Conservation (phyloP, 2,329 filamentous ascomycete species). For the Neonectria sp. region DNA sequence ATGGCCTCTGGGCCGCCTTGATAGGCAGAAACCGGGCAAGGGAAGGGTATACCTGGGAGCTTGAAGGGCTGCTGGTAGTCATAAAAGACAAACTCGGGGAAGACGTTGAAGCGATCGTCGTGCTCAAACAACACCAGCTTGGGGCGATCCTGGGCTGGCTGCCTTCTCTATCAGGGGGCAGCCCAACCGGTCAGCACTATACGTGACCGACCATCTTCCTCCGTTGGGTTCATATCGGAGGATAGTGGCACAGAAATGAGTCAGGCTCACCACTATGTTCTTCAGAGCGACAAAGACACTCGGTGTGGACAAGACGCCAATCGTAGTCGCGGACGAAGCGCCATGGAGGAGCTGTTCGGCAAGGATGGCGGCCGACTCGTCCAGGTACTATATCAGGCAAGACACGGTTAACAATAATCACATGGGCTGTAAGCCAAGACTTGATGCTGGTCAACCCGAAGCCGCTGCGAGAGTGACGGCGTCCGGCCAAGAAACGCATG, state of each 20-base stretch:
- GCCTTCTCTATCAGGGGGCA: slow-evolving; percentile 33
- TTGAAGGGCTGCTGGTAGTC: slow-evolving; percentile 80
- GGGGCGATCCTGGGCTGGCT: slow-evolving; percentile 57
- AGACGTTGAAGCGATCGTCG: slow-evolving; percentile 81
- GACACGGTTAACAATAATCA: background rate
- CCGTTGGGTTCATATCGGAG: background rate
- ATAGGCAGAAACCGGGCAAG: too few relatives aligned
- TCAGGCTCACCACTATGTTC: slow-evolving; percentile 73
- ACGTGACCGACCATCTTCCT: background rate
- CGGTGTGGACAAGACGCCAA: slow-evolving; percentile 81
- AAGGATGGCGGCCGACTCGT: slow-evolving; percentile 76
- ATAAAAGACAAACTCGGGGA: slow-evolving; percentile 82
- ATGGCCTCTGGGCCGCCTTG: slow-evolving; percentile 10
- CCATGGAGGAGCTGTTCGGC: slow-evolving; percentile 77
- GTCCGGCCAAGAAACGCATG: slow-evolving; percentile 30
- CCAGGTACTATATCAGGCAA: slow-evolving; percentile 71
- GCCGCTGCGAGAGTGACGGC: background rate
- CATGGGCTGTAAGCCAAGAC: background rate
- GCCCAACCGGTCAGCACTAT: slow-evolving; percentile 25
- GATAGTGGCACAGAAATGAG: background rate
- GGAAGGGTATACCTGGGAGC: slow-evolving; percentile 64
- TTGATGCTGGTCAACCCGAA: slow-evolving; percentile 1
- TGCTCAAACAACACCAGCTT: slow-evolving; percentile 79
- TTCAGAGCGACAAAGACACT: slow-evolving; percentile 84
- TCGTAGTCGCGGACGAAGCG: slow-evolving; percentile 68